Base-by-base conservation (phyloP, 1,284 basidiomycete genomes). In the Irpex sp. region DNA sequence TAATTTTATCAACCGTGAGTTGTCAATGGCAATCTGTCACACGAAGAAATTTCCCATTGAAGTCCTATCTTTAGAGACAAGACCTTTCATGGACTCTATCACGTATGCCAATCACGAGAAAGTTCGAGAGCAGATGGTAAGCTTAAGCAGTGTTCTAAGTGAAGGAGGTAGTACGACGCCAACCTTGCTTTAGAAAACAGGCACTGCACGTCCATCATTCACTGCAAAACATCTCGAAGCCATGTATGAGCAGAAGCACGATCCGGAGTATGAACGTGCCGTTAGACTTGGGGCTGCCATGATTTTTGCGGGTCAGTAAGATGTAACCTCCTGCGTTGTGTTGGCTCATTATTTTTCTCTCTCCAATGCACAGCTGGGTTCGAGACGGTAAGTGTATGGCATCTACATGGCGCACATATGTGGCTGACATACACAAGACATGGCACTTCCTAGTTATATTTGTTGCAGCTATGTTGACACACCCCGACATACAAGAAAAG, bases 401-500 rank as follows among this genome's bases (percentile, higher is more conserved):
- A 39, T 8, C n/a, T 19, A 9, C n/a, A n/a, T 35, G 6, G 12
- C 7, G 28, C 33, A 2, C 0, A 33, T 39, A 48, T 37, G 18
- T 39, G 19, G 18, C 33, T 58, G 1, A 42, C 9, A 47, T 39
- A 8, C 7, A 2, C 49, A 2, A 64, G 63, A 64, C 57, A 8
- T 58, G 48, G 56, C 42, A 62, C 39, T 39, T 48, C 12, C 45
- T 64, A 16, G 14, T 42, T n/a, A 61, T 59, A 14, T 63, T 66
- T 51, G 33, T 66, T 10, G 56, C 63, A 1, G 39, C 57, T 10
- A 61, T 66, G 65, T n/a, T 63, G 6, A 23, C 65, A 21, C 23
- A 65, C 45, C 65, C 61, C 2, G 56, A 65, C n/a, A 58, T 57
- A 14, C 60, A 61, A 47, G 7, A 18, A 21, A 66, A 62, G 28